Base-by-base conservation (phyloP, 345 rosid species). In the Geranium rotundifolium region DNA sequence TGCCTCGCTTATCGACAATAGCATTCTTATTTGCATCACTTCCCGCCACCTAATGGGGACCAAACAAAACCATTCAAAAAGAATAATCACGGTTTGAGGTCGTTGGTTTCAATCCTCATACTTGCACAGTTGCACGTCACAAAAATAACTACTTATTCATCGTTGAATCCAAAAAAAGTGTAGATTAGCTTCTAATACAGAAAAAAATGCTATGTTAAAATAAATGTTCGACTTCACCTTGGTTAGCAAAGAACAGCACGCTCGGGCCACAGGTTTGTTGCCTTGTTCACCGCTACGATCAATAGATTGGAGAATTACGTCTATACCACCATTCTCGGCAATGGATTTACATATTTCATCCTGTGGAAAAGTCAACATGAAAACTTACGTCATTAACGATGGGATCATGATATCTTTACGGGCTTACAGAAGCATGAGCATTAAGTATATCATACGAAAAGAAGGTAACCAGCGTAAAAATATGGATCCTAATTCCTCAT, bases 321-420 rank as follows among this genome's bases (percentile, higher is more conserved):
- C 89, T 34, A 93, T 84, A 64, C 97, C 97, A 46, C 97, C 97
- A 73, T 62, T 77, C 69, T 90, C 95, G 30, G 97, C 97, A 55
- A 93, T 86, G 65, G 85, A 84, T 77, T 82, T 88, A 66, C 96
- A 88, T 69, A 88, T 91, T 69, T 77, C 89, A 71, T 89, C 91
- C 91, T 89, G 84, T 59, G 62, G 56, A 49, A 67, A 66, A 41
- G 41, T 6, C 19, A 55, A 0, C 19, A 46, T n/a, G n/a, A n/a
- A n/a, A n/a, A n/a, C n/a, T n/a, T n/a, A n/a, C n/a, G n/a, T n/a
- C 27, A 23, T 23, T 23, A 23, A 23, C 1, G 2, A 23, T 23
- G 27, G 27, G 27, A 23, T 23, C 27, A 2, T 23, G 27, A 23
- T 0, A 0, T 23, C 27, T 23, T 23, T 23, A 23, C 27, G 2